Evolutionary conservation across 306 rosid genomes (phyloP), one percentile per base, ranked within the genome.

Genomic region (Carpinus viminea): DNA sequence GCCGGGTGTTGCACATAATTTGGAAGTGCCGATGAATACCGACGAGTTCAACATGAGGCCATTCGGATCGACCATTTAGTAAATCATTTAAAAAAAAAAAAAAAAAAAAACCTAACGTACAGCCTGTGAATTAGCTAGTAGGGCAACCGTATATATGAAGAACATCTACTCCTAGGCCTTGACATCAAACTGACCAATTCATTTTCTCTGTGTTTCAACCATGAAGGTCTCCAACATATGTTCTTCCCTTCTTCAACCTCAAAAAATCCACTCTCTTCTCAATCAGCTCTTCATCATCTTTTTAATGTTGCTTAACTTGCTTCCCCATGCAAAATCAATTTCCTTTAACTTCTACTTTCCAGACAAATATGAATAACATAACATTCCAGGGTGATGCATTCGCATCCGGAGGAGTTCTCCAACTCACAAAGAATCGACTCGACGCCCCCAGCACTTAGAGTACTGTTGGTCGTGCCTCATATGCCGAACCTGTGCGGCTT

Each of bases 391-490:
- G 86, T 0, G 93, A 92, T 68, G 91, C 96, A 6, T 90, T 87
- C 68, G 18, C 62, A 3, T 84, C 91, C 5, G 12, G 65, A 3
- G 78, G 74, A 16, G 89, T 85, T 76, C 85, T 94, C 0, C 89
- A 92, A 53, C 88, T 94, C 45, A 88, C 94, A 21, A 92, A 68
- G 78, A 88, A 92, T 83, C 85, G 61, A 72, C 82, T 74, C 0
- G 92, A 85, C 12, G 83, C 78, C 62, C 51, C 83, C 18, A 81
- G 85, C 34, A 75, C 79, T 5, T 7, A 52, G 12, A 94, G 98
- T 12, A 74, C 13, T 1, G n/a, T n/a, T n/a, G n/a, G n/a, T n/a
- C n/a, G n/a, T n/a, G n/a, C n/a, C n/a, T n/a, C n/a, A n/a, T n/a
- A n/a, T n/a, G n/a, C n/a, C n/a, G n/a, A n/a, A n/a, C n/a, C n/a